phyloP scores from a whole-genome alignment of 2,329 filamentous ascomycete species.

The Curvularia lunata region DNA sequence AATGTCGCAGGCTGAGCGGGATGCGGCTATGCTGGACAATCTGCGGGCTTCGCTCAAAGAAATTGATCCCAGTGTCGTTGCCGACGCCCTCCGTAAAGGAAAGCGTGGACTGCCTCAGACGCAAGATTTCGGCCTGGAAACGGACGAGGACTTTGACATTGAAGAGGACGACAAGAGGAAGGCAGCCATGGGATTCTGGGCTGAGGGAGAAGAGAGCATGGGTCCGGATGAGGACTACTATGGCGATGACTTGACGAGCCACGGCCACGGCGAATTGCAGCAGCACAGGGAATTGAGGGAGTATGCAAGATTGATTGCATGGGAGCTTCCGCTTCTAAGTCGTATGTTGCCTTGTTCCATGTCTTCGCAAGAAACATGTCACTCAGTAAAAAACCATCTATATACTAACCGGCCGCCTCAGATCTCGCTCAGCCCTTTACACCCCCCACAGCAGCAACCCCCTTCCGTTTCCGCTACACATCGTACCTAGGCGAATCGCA shows the following conservation, averaged over 20 bases:
- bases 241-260: conserved; percentile 81
- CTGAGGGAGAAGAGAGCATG: conserved; percentile 56
- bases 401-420: conserved; percentile 47
- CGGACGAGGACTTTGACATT: conserved; percentile 37
- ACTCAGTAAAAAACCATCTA: not conserved
- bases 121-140: conserved; percentile 24
- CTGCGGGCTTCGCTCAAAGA: conserved; percentile 34
- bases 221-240: conserved; percentile 68
- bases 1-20: conserved; percentile 19
- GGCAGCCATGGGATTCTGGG: conserved; percentile 42
- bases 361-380: not conserved
- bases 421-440: conserved; percentile 83
- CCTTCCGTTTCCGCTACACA: conserved; percentile 94
- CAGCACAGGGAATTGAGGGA: conserved; percentile 86
- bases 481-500: conserved; percentile 95
- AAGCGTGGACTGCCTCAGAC: conserved; percentile 28
- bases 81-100: conserved; percentile 36
- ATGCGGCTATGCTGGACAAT: conserved; percentile 28
- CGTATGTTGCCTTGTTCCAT: conserved; percentile 63
- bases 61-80: conserved; percentile 29
- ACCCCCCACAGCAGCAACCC: conserved; percentile 69
- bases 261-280: conserved; percentile 86
- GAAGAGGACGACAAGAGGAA: conserved; percentile 24
- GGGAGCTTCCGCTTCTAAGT: conserved; percentile 92
- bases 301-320: conserved; percentile 84